phyloP scores from a whole-genome alignment of 345 rosid species.

The Arabidopsis suecica region DNA sequence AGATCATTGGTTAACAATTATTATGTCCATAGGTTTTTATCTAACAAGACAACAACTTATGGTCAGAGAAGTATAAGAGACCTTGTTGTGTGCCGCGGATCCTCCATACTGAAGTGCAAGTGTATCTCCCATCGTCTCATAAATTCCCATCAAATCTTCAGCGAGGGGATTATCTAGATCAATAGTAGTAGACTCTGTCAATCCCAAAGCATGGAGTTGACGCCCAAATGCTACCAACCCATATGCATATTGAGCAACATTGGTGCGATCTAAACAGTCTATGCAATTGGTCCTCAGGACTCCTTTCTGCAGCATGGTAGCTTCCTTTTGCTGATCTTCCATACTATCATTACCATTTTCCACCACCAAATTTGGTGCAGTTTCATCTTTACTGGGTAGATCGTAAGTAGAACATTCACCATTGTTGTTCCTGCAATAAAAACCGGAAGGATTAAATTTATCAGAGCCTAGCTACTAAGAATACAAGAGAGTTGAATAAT shows the following conservation, averaged over 20 bases:
- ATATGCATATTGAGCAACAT: constrained; percentile 92
- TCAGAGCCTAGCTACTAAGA: constrained; percentile 29
- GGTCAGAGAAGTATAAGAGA: constrained; percentile 33
- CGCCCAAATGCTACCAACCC: constrained; percentile 86
- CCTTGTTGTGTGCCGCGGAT: constrained; percentile 98
- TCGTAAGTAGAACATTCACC: constrained; percentile 40
- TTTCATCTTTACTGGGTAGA: constrained; percentile 42
- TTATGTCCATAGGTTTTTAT: not conserved
- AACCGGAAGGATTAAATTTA: constrained; percentile 28
- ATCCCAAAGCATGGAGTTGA: constrained; percentile 74
- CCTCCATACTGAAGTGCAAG: constrained; percentile 98
- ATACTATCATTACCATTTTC: constrained; percentile 41
- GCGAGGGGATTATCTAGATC: constrained; percentile 79
- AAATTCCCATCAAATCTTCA: constrained; percentile 72
- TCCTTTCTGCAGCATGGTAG: constrained; percentile 73
- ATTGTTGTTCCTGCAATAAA: constrained; percentile 54
- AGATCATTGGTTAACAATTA: constrained; percentile 5
- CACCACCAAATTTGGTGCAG: constrained; percentile 40
- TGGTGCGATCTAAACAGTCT: constrained; percentile 96
- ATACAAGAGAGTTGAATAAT: constrained; percentile 1
- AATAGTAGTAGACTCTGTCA: constrained; percentile 54
- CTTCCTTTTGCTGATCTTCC: constrained; percentile 45
- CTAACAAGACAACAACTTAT: constrained; percentile 18
- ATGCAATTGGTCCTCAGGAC: constrained; percentile 96
- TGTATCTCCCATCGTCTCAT: constrained; percentile 96